phyloP scores from a whole-genome alignment of 2,329 filamentous ascomycete species.

The Xenoacremonium recifei region DNA sequence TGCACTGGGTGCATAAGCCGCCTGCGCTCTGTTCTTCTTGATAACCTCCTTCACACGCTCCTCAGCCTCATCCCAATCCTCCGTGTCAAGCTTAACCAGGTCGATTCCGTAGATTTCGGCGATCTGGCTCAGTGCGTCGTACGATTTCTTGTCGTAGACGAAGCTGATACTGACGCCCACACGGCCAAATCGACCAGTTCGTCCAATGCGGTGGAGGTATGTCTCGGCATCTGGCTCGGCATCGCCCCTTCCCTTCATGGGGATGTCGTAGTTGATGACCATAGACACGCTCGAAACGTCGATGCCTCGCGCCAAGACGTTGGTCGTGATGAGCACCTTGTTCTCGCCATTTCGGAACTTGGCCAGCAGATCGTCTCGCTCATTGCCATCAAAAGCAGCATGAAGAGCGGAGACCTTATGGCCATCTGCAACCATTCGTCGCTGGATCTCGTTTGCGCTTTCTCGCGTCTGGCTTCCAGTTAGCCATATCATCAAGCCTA shows the following conservation, averaged over 20 bases:
- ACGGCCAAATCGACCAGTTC: conserved; percentile 93
- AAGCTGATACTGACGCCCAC: conserved; percentile 96
- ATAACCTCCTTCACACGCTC: conserved; percentile 77
- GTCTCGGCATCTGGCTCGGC: conserved; percentile 88
- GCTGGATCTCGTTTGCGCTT: conserved; percentile 81
- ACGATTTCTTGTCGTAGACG: conserved; percentile 83
- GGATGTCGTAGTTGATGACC: conserved; percentile 96
- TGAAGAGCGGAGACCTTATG: conserved; percentile 91
- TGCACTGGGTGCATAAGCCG: conserved; percentile 49
- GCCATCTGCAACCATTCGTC: conserved; percentile 81
- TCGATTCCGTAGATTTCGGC: conserved; percentile 76
- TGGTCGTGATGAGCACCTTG: conserved; percentile 97
- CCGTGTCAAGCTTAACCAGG: conserved; percentile 76
- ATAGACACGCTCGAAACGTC: conserved; percentile 90
- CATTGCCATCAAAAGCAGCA: conserved; percentile 78
- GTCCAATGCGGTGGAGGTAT: conserved; percentile 95
- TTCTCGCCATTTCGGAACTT: conserved; percentile 82
- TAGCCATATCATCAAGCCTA: conserved; percentile 7
- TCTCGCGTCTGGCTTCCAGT: conserved; percentile 64
- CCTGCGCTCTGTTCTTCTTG: conserved; percentile 64
- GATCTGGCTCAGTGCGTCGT: conserved; percentile 76
- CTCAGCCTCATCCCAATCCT: conserved; percentile 91
- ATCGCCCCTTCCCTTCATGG: conserved; percentile 73
- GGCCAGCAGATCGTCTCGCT: conserved; percentile 82
- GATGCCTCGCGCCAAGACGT: conserved; percentile 93